These are phyloP conservation scores for Canavalia ensiformis DNA, from an alignment of 306 rosid genomes.

Conservation along the genomic window DNA sequence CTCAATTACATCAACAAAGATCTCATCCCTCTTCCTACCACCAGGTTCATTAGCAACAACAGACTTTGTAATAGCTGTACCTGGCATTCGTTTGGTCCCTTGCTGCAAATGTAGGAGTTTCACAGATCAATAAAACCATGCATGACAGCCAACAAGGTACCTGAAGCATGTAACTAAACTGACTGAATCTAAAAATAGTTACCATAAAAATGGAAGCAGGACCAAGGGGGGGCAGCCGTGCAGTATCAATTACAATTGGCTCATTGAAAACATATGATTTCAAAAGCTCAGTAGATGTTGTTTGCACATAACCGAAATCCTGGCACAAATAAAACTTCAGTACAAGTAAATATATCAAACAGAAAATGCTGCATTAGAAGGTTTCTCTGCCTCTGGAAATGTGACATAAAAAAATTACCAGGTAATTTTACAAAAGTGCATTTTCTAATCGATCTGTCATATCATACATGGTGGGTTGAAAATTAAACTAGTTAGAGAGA, in stretches of 20 bases:
- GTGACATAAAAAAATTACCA: neutral
- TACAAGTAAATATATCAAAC: constrained; percentile 33
- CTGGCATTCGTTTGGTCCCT: constrained; percentile 91
- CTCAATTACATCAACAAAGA: constrained; percentile 93
- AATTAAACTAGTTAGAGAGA: neutral
- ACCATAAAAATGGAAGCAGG: constrained; percentile 90
- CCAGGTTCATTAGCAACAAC: constrained; percentile 94
- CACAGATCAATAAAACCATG: constrained; percentile 45
- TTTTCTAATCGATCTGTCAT: neutral
- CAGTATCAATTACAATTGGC: constrained; percentile 78
- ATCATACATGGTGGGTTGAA: constrained; percentile 18
- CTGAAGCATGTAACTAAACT: constrained; percentile 15
- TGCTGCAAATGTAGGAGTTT: constrained; percentile 62
- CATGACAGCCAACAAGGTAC: constrained; percentile 31
- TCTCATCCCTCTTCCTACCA: constrained; percentile 93
- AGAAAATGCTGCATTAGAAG: constrained; percentile 30
- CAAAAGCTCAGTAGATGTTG: constrained; percentile 94
- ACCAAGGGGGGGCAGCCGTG: constrained; percentile 75
- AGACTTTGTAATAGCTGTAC: constrained; percentile 86
- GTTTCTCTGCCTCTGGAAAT: too few relatives aligned
- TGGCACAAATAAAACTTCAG: constrained; percentile 46
- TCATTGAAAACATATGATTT: constrained; percentile 90
- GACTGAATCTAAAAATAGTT: constrained; percentile 37
- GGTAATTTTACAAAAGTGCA: constrained; percentile 19
- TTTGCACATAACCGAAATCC: constrained; percentile 96